A percentile compares a stretch with the other conserved stretches of the same genome.
These are phyloP conservation scores for Diversispora eburnea DNA, from an alignment of 192 early-diverging fungal genomes.

Conservation along the genomic window DNA sequence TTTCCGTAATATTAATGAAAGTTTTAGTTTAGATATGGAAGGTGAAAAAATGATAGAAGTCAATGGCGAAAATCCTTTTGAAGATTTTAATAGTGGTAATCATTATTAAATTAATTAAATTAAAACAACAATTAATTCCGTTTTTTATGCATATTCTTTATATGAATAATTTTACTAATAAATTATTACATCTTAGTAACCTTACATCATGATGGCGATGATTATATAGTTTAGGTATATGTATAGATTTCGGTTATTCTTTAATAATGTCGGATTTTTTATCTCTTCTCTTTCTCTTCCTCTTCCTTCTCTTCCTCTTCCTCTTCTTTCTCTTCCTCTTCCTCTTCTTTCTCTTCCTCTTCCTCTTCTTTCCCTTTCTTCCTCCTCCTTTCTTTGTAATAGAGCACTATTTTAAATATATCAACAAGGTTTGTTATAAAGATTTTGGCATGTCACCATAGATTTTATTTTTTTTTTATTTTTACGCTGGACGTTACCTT, in stretches of 20 bases:
- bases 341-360: too few relatives aligned
- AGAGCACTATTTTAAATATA: too few relatives aligned
- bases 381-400: too few relatives aligned
- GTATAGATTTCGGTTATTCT: background rate
- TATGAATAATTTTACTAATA: constrained; percentile 9
- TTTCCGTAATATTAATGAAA: constrained; percentile 64
- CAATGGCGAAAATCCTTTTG: constrained; percentile 51
- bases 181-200: constrained; percentile 42
- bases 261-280: too few relatives aligned
- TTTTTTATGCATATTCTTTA: background rate
- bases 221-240: constrained; percentile 42
- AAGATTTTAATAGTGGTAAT: constrained; percentile 56
- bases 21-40: constrained; percentile 63
- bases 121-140: background rate
- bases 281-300: too few relatives aligned
- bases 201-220: constrained; percentile 56
- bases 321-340: too few relatives aligned
- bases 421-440: too few relatives aligned
- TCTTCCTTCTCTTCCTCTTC: too few relatives aligned
- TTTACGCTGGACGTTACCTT: too few relatives aligned
- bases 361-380: too few relatives aligned
- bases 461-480: too few relatives aligned
- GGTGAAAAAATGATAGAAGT: constrained; percentile 41
- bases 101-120: background rate
- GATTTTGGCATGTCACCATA: too few relatives aligned